These are phyloP conservation scores for Cinnamomum micranthum DNA, from an alignment of 164 flowering plant genomes.

Conservation along the genomic window DNA sequence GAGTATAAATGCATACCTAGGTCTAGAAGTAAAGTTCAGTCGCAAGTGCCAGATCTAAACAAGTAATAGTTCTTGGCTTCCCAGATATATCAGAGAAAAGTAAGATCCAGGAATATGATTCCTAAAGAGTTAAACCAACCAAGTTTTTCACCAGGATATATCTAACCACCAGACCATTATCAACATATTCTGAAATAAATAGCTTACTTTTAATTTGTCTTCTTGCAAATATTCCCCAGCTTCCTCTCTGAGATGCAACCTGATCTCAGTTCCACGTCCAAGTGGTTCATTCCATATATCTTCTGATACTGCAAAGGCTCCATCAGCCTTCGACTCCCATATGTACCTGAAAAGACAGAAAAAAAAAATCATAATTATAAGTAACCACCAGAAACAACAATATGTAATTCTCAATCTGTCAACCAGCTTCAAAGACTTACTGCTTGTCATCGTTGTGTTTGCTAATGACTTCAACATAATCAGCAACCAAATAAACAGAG, in stretches of 20 bases:
- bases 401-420: background rate
- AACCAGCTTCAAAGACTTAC: conserved; percentile 35
- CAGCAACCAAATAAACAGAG: conserved; percentile 95
- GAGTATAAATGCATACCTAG: no score
- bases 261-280: conserved; percentile 97
- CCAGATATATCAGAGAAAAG: no score
- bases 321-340: conserved; percentile 99
- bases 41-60: no score
- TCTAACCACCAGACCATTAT: no score
- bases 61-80: no score
- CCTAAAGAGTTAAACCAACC: no score
- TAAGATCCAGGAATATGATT: no score
- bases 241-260: conserved; percentile 83
- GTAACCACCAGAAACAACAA: background rate
- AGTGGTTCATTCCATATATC: conserved; percentile 90
- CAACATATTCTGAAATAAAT: no score
- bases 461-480: conserved; percentile 95
- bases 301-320: conserved; percentile 86
- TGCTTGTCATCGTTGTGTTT: conserved; percentile 96
- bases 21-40: no score
- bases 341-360: conserved; percentile 55
- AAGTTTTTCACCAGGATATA: no score
- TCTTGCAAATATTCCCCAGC: conserved; percentile 94
- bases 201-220: conserved; percentile 65
- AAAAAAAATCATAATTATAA: background rate